These are phyloP conservation scores for Cadophora sp. DNA, from an alignment of 2,329 filamentous ascomycete species.

Conservation along the genomic window DNA sequence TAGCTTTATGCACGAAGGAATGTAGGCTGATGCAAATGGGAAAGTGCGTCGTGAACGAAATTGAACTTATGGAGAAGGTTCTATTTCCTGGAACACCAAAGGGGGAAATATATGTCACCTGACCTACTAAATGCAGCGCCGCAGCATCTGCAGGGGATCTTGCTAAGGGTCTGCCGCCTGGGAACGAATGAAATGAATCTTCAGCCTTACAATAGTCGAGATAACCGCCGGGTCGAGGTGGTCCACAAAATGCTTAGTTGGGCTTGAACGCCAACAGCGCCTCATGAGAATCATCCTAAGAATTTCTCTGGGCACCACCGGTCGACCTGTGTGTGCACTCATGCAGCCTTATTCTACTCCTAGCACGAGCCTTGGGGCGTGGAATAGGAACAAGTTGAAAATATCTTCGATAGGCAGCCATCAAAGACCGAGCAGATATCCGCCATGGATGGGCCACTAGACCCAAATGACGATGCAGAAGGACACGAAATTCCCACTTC, in stretches of 20 bases:
- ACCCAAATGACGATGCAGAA: background rate
- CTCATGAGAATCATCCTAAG: background rate
- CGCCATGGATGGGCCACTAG: background rate
- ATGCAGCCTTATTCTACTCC: background rate
- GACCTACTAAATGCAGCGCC: background rate
- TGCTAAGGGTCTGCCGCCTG: background rate
- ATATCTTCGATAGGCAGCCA: background rate
- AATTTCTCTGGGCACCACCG: background rate
- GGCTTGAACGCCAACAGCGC: background rate
- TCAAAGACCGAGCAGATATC: background rate
- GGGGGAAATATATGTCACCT: background rate
- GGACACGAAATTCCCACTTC: too few species aligned
- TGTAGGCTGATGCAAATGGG: background rate
- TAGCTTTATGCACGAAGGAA: background rate
- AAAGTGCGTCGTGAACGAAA: background rate
- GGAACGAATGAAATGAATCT: background rate
- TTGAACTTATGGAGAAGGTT: background rate
- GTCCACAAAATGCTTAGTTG: background rate
- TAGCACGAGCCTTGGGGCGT: background rate
- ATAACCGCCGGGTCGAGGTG: conserved; percentile 1
- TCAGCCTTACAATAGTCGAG: conserved; percentile 13
- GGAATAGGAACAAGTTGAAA: background rate
- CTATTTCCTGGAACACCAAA: background rate
- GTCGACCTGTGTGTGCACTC: background rate
- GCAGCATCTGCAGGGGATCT: background rate